Conservation (phyloP, 1,284 basidiomycete genomes). For the Sanguinoderma infundibulare region DNA sequence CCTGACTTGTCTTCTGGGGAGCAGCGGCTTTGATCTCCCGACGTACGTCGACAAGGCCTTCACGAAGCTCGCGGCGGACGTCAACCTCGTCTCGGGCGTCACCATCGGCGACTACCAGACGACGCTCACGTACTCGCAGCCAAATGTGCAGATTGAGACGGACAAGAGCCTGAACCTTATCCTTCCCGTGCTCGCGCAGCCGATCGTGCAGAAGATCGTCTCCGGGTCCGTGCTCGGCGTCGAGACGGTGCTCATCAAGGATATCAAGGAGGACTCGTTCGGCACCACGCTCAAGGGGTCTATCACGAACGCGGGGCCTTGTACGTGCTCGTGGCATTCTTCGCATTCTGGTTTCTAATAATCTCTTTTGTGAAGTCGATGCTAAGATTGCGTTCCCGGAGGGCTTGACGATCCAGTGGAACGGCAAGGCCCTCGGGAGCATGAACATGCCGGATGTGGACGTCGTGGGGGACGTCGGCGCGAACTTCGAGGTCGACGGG, state of each 20-base stretch:
- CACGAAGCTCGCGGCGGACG: slow-evolving; percentile 63
- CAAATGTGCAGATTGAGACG: slow-evolving; percentile 59
- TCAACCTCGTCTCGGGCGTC: slow-evolving; percentile 59
- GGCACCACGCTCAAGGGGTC: slow-evolving; percentile 63
- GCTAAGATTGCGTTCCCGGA: slow-evolving; percentile 69
- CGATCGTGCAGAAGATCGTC: slow-evolving; percentile 83
- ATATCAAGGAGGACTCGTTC: slow-evolving; percentile 64
- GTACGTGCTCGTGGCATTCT: slow-evolving; percentile 41
- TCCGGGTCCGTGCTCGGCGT: slow-evolving; percentile 61
- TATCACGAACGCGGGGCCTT: slow-evolving; percentile 79
- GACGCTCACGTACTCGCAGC: slow-evolving; percentile 65
- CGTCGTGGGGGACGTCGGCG: slow-evolving; percentile 66
- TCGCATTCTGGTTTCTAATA: neutral
- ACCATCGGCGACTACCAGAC: slow-evolving; percentile 73
- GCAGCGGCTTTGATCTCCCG: slow-evolving; percentile 71
- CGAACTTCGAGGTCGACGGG: slow-evolving; percentile 57
- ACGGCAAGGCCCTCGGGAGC: slow-evolving; percentile 60
- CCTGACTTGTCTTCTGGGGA: neutral
- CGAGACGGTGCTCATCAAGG: slow-evolving; percentile 59
- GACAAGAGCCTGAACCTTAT: slow-evolving; percentile 68
- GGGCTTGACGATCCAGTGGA: slow-evolving; percentile 71
- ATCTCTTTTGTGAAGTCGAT: slow-evolving; percentile 54
- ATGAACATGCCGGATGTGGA: slow-evolving; percentile 68
- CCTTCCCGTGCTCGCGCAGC: slow-evolving; percentile 73
- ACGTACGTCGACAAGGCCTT: slow-evolving; percentile 72